phyloP scores from a whole-genome alignment of 2,329 filamentous ascomycete species.

The Pseudogymnoascus sp. region DNA sequence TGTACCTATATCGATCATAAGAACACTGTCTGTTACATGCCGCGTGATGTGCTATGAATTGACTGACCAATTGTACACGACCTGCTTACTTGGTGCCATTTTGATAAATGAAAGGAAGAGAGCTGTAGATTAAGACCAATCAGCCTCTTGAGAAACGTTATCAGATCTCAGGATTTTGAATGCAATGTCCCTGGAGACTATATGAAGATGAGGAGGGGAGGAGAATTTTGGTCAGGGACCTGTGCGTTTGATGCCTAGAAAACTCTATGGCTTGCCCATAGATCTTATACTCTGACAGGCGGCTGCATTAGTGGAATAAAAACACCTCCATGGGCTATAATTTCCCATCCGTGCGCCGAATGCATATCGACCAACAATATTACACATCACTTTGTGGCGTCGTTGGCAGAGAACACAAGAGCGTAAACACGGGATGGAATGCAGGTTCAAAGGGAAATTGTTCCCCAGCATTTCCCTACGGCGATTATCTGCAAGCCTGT shows the following conservation, averaged over 20 bases:
- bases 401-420: background rate
- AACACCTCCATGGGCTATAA: background rate
- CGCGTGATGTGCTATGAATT: background rate
- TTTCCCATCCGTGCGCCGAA: background rate
- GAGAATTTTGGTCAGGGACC: background rate
- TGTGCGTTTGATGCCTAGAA: background rate
- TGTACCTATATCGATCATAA: conserved; percentile 43
- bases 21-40: background rate
- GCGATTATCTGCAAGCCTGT: background rate
- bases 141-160: background rate
- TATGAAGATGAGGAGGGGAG: background rate
- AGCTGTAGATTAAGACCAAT: background rate
- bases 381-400: background rate
- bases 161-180: background rate
- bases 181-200: background rate
- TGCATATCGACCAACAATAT: background rate
- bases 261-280: background rate
- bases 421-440: background rate
- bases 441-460: background rate
- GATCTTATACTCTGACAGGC: background rate
- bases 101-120: background rate
- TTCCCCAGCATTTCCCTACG: background rate
- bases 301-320: background rate
- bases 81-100: background rate
- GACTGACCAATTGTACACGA: background rate